Evolutionary conservation across 2,329 filamentous ascomycete species (phyloP).

Genomic region (Aureobasidium namibiae): DNA sequence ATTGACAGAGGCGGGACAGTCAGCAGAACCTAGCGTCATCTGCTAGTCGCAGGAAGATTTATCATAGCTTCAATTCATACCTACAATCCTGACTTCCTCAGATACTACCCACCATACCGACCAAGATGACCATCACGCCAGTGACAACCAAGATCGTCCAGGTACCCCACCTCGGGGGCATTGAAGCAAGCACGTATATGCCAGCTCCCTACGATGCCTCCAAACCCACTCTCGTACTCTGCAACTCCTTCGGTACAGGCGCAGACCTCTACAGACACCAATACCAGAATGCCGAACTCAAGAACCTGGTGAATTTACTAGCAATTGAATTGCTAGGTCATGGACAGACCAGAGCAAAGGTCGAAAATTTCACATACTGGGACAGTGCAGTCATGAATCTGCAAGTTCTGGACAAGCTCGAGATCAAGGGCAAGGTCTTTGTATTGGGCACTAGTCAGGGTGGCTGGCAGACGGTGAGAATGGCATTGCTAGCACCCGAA

Average conservation of each 20-base stretch:
- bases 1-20: background rate
- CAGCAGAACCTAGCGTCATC: background rate
- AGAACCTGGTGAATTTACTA: conserved; percentile 39
- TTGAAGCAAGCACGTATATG: conserved; percentile 40
- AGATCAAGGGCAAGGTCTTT: conserved; percentile 36
- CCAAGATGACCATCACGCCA: conserved; percentile 14
- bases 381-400: conserved; percentile 42
- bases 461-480: conserved; percentile 44
- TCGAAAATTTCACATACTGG: conserved; percentile 47
- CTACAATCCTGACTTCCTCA: too few species aligned
- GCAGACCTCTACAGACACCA: conserved; percentile 32
- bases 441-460: conserved; percentile 46
- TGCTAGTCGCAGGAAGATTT: background rate
- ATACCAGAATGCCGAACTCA: conserved; percentile 23
- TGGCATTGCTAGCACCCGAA: conserved; percentile 45
- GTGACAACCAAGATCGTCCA: conserved; percentile 29
- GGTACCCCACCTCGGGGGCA: conserved; percentile 44
- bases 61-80: background rate
- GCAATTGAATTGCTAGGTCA: conserved; percentile 48
- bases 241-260: conserved; percentile 46
- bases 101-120: background rate
- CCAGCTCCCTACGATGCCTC: conserved; percentile 25
- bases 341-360: conserved; percentile 37
- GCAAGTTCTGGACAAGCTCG: conserved; percentile 32
- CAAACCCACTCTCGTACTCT: conserved; percentile 44